These are phyloP conservation scores for Cyberlindnera mississippiensis DNA, from an alignment of 805 yeast genomes.

Conservation along the genomic window DNA sequence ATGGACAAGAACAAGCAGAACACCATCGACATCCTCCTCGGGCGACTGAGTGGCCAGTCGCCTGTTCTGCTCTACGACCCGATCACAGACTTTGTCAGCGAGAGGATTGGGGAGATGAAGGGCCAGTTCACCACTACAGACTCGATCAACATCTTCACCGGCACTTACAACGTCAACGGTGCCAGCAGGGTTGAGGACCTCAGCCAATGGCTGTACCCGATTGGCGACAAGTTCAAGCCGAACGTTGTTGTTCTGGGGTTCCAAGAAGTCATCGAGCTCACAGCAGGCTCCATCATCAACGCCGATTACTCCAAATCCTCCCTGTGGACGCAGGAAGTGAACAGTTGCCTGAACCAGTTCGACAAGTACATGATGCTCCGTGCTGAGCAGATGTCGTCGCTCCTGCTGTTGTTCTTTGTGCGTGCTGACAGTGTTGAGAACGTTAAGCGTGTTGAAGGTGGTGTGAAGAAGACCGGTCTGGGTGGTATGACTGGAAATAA, in stretches of 20 bases:
- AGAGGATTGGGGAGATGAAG: slow-evolving; percentile 44
- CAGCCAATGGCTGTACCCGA: slow-evolving; percentile 80
- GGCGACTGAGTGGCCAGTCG: slow-evolving; percentile 51
- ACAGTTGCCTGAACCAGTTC: slow-evolving; percentile 48
- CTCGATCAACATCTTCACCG: slow-evolving; percentile 65
- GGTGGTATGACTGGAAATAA: slow-evolving; percentile 98
- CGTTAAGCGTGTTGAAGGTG: slow-evolving; percentile 85
- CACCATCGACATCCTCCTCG: slow-evolving; percentile 75
- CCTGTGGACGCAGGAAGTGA: slow-evolving; percentile 74
- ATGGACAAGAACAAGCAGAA: slow-evolving; percentile 88
- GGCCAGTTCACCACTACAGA: slow-evolving; percentile 53
- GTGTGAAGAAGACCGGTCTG: slow-evolving; percentile 85
- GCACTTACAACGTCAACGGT: slow-evolving; percentile 88
- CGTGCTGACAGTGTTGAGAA: slow-evolving; percentile 74
- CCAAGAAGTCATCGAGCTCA: slow-evolving; percentile 91
- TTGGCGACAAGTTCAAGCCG: slow-evolving; percentile 39
- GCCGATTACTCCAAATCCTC: slow-evolving; percentile 76
- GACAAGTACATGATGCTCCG: slow-evolving; percentile 47
- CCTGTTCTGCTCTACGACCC: slow-evolving; percentile 85
- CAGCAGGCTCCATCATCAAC: slow-evolving; percentile 84
- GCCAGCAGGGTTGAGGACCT: slow-evolving; percentile 46
- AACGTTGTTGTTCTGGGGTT: slow-evolving; percentile 87
- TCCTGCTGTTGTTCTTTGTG: slow-evolving; percentile 61
- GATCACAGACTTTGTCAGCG: slow-evolving; percentile 70
- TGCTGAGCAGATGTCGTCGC: slow-evolving; percentile 42